Evolutionary conservation across 495 filamentous ascomycete genomes (phyloP), one percentile per base, ranked within the genome.

Genomic region (Neurospora sp.): DNA sequence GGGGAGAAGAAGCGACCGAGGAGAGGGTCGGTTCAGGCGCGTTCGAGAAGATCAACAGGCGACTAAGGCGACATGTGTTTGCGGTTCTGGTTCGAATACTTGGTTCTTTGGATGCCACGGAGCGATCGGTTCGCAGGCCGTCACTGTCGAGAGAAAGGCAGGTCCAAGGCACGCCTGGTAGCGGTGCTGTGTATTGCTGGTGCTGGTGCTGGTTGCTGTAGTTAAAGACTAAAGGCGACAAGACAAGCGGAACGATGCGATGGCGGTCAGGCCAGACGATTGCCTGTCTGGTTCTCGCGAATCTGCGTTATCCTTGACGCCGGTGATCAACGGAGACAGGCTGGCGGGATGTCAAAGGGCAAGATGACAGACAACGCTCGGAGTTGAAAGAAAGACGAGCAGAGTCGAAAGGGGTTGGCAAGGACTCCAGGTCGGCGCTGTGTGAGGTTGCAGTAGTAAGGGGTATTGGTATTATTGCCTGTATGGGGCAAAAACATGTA

Each of bases 51-150:
- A 38, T 73, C 69, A 74, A 69, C 24, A 39, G 43, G 72, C 19
- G 43, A 45, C 71, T 48, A 74, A 42, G 72, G 71, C 75, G 59
- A 74, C 78, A 80, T 80, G 62, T 39, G 69, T 71, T 31, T 39
- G 43, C 43, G 54, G 54, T 17, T 34, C 54, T 59, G 54, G 28
- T 34, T 66, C 28, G 54, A 66, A 66, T 34, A 66, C 54, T 15
- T 62, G 54, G 17, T 62, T 62, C 54, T 31, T 4, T 31, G 45
- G 45, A 24, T 5, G 45, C 45, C 45, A 54, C 45, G 21, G 48
- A 28, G 45, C 45, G 24, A 31, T 62, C 24, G 48, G 48, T 62
- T 62, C 48, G 24, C 48, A 28, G 11, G 48, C 48, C 48, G 48
- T 62, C 24, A 24, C 24, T 62, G 24, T 31, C 48, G 48, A 31